Evolutionary conservation across 148 eudicot genomes (phyloP), one percentile per base, ranked within the genome.

Genomic region (Heliamphora exappendiculata): DNA sequence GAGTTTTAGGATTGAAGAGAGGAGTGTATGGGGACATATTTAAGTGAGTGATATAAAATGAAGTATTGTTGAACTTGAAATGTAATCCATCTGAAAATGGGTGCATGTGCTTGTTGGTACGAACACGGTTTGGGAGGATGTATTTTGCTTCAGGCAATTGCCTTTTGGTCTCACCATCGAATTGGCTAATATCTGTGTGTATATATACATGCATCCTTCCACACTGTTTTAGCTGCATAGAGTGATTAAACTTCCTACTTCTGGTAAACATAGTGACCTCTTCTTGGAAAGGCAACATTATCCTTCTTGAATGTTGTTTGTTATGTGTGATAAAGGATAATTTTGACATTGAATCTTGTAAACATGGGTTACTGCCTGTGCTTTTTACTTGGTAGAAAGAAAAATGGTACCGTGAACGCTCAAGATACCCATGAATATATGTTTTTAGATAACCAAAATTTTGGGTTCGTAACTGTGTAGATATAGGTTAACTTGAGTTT

Each of bases 161-260:
- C 75, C 51, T 72, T 53, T 72, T 72, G 75, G 53, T 53, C 62
- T 72, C 62, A 51, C 28, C 44, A 34, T 20, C 53, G 41, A 29
- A 29, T 5, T 47, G 73, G 19, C n/a, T 49, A 45, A 70, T 28
- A 53, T 47, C 19, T 49, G n/a, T n/a, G n/a, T n/a, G n/a, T 20
- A 49, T 49, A 20, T 49, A 12, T 49, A 16, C 16, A 49, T 12
- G 54, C 17, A 49, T 2, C 54, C 17, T 49, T 49, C 17, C 17
- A n/a, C 17, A 12, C 12, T 49, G 54, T 49, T 49, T 49, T 49
- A 20, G 54, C n/a, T n/a, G n/a, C n/a, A n/a, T n/a, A n/a, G n/a
- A n/a, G n/a, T n/a, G n/a, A n/a, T n/a, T n/a, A n/a, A n/a, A n/a
- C n/a, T n/a, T n/a, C n/a, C n/a, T n/a, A n/a, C n/a, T n/a, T n/a